phyloP scores from a whole-genome alignment of 768 basidiomycete species.

The Artomyces pyxidatus region DNA sequence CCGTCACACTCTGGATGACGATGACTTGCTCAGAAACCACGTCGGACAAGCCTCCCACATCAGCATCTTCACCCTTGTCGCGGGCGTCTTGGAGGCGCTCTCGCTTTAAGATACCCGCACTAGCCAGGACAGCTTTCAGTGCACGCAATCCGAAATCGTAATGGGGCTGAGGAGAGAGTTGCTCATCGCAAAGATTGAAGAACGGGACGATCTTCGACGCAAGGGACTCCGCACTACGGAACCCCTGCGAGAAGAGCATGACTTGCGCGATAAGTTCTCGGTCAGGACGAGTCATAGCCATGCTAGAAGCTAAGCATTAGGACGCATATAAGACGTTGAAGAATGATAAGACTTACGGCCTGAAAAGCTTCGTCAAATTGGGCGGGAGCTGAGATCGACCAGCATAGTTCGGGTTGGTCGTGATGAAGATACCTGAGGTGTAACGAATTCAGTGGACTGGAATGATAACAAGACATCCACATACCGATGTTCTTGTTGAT shows the following conservation, averaged over 20 bases:
- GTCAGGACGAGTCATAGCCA: slow-evolving; percentile 99
- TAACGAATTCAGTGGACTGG: neutral
- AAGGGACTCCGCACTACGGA: slow-evolving; percentile 94
- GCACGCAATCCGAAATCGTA: slow-evolving; percentile 99
- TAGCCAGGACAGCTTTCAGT: slow-evolving; percentile 90
- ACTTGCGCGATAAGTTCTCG: slow-evolving; percentile 98
- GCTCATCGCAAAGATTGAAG: slow-evolving; percentile 97
- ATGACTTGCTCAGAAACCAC: slow-evolving; percentile 86
- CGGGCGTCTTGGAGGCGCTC: slow-evolving; percentile 57
- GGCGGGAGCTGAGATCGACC: slow-evolving; percentile 89
- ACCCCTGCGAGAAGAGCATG: slow-evolving; percentile 98
- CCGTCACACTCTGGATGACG: slow-evolving; percentile 95
- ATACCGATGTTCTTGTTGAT: slow-evolving; percentile 90
- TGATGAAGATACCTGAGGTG: slow-evolving; percentile 85
- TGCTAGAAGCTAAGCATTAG: slow-evolving; percentile 39
- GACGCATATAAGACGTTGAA: neutral
- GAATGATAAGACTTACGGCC: slow-evolving; percentile 54
- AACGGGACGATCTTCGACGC: slow-evolving; percentile 98
- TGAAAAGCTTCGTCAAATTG: slow-evolving; percentile 86
- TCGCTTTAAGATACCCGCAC: slow-evolving; percentile 96
- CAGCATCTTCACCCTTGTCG: slow-evolving; percentile 30
- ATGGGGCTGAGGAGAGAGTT: slow-evolving; percentile 93
- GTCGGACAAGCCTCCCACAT: slow-evolving; percentile 55
- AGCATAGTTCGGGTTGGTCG: slow-evolving; percentile 97
- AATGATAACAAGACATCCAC: slow-evolving; percentile 15